Conservation (phyloP, 2,329 filamentous ascomycete genomes). For the Alternaria solani region DNA sequence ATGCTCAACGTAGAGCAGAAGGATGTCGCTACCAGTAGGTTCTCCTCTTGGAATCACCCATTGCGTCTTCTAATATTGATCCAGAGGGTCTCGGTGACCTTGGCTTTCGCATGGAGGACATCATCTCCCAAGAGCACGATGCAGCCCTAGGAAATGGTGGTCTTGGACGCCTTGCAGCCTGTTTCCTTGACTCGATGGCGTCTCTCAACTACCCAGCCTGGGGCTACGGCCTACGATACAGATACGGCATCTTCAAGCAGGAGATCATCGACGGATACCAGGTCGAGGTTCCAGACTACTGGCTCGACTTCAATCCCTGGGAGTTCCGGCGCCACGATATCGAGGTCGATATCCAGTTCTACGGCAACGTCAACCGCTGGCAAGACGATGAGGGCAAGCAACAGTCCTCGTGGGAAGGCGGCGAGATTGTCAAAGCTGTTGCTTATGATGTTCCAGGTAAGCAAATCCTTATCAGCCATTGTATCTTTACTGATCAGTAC, state of each 20-base stretch:
- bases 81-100: slow-evolving; percentile 85
- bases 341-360: slow-evolving; percentile 96
- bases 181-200: slow-evolving; percentile 95
- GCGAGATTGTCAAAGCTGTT: slow-evolving; percentile 89
- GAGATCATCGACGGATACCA: slow-evolving; percentile 98
- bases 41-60: neutral
- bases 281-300: slow-evolving; percentile 97
- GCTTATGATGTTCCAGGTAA: slow-evolving; percentile 80
- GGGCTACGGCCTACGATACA: slow-evolving; percentile 95
- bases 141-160: slow-evolving; percentile 96
- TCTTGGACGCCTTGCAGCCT: slow-evolving; percentile 91
- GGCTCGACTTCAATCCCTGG: slow-evolving; percentile 99
- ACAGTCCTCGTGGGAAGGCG: slow-evolving; percentile 83
- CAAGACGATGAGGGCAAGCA: slow-evolving; percentile 78
- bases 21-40: slow-evolving; percentile 77
- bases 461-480: slow-evolving; percentile 1
- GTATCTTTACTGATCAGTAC: slow-evolving; percentile 50
- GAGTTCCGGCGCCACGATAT: slow-evolving; percentile 97
- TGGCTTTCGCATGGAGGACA: slow-evolving; percentile 95
- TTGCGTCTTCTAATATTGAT: slow-evolving; percentile 22
- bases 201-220: slow-evolving; percentile 95
- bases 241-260: slow-evolving; percentile 97
- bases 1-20: slow-evolving; percentile 97
- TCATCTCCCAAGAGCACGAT: slow-evolving; percentile 94
- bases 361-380: slow-evolving; percentile 79